These are phyloP conservation scores for Mortierella sp. DNA, from an alignment of 371 early-diverging fungal genomes.

Conservation along the genomic window DNA sequence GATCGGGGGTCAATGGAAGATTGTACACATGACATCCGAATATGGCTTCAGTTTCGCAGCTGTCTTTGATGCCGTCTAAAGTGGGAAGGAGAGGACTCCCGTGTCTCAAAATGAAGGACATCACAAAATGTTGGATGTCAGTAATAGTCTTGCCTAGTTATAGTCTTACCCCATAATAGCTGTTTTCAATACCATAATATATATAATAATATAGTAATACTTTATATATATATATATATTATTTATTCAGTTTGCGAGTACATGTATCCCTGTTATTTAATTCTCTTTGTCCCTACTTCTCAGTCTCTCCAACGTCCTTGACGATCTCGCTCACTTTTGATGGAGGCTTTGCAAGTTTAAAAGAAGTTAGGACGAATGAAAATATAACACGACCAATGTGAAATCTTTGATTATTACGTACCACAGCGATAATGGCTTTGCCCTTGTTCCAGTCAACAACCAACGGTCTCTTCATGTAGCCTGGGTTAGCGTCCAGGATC, in stretches of 20 bases:
- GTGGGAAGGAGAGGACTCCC: too few relatives aligned
- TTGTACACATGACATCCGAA: slow-evolving; percentile 55
- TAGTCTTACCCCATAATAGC: too few relatives aligned
- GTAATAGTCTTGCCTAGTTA: too few relatives aligned
- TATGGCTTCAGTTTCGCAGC: slow-evolving; percentile 56
- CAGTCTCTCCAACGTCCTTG: slow-evolving; percentile 44
- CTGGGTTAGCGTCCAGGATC: slow-evolving; percentile 45
- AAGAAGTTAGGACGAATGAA: background rate
- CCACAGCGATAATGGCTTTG: slow-evolving; percentile 45
- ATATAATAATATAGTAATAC: too few relatives aligned
- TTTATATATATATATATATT: background rate
- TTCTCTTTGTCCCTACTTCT: slow-evolving; percentile 1
- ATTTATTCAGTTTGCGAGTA: background rate
- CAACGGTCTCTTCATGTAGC: slow-evolving; percentile 33
- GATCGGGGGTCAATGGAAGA: slow-evolving; percentile 45
- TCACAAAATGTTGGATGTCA: too few relatives aligned
- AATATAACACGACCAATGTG: background rate
- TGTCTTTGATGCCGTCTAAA: slow-evolving; percentile 53
- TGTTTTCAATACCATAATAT: too few relatives aligned
- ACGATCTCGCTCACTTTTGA: slow-evolving; percentile 39
- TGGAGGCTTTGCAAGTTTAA: slow-evolving; percentile 31
- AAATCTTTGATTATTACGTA: slow-evolving; percentile 3
- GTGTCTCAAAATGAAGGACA: too few relatives aligned
- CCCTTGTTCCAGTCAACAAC: slow-evolving; percentile 55
- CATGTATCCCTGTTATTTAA: too few relatives aligned